Base-by-base conservation (phyloP, 441 rosid genomes). In the Breynia disticha region DNA sequence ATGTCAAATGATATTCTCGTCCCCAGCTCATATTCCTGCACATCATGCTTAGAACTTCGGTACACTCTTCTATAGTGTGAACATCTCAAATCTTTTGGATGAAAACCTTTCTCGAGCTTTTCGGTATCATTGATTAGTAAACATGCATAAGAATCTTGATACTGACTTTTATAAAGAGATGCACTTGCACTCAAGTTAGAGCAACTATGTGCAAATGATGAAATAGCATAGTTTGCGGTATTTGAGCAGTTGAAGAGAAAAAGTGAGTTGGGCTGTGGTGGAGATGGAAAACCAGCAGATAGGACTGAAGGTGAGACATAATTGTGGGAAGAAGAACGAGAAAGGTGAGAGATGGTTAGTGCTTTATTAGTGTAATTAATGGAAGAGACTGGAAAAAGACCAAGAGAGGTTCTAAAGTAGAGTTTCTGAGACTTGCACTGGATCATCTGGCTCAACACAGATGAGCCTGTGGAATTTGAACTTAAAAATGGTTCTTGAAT, bases 1-100 rank as follows among this genome's bases (percentile, higher is more conserved):
- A 85, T 64, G 55, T 80, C 83, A 20, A 78, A 69, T 5, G 87
- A 75, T 37, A 77, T 74, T 66, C 72, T 74, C 16, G 72, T 60
- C 57, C 82, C 74, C 8, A 67, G 24, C 65, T 61, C 66, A 56
- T 69, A 68, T 46, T 57, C 67, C 39, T 45, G 18, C n/a, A 60
- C 60, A 16, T 69, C 51, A 38, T 43, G 46, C 22, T 19, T 35
- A 37, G 70, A 59, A 32, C 60, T 58, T 61, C 53, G 66, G 56
- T 71, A 9, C 19, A 63, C 73, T 59, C 63, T 44, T 9, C 62
- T 59, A 62, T 65, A 73, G 51, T 62, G 45, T 20, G 78, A 70
- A 56, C 79, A 75, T 6, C 62, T 68, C 61, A 76, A 63, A 42
- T 73, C 68, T 46, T 68, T 75, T 11, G 78, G 73, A 60, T 70